Percentiles rank a stretch among this genome's conserved stretches.
These are phyloP conservation scores for Leccinum fibrillosum DNA, from an alignment of 768 basidiomycete genomes.

Conservation along the genomic window DNA sequence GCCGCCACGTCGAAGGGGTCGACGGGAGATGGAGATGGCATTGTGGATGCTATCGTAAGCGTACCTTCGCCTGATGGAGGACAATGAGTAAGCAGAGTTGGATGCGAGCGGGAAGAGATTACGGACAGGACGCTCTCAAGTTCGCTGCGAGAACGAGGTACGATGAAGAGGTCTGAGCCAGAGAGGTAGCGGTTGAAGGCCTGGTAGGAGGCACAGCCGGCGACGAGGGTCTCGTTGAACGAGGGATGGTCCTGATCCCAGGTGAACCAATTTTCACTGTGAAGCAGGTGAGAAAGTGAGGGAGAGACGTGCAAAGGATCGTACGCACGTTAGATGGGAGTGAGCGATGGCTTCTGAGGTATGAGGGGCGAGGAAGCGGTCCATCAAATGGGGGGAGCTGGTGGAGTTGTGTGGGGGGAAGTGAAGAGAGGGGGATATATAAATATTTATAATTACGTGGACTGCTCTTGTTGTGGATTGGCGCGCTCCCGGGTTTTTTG, in stretches of 20 bases:
- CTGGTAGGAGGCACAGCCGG: slow-evolving; percentile 77
- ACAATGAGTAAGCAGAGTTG: slow-evolving; percentile 4
- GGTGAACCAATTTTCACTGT: slow-evolving; percentile 61
- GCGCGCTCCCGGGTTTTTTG: slow-evolving; percentile 4
- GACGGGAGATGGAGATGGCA: slow-evolving; percentile 66
- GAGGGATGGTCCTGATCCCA: slow-evolving; percentile 73
- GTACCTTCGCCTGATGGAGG: slow-evolving; percentile 57
- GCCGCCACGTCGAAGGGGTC: slow-evolving; percentile 54
- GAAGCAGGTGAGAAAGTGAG: slow-evolving; percentile 15
- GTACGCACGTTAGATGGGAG: slow-evolving; percentile 58
- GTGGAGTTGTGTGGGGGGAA: not conserved
- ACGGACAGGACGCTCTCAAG: slow-evolving; percentile 72
- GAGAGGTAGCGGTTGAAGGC: slow-evolving; percentile 72
- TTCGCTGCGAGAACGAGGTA: slow-evolving; percentile 61
- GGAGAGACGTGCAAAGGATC: not conserved
- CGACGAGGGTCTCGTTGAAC: slow-evolving; percentile 70
- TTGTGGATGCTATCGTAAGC: slow-evolving; percentile 82
- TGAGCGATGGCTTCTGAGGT: slow-evolving; percentile 74
- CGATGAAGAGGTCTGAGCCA: slow-evolving; percentile 67
- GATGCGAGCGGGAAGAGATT: not conserved
- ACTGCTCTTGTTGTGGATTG: not conserved
- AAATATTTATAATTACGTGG: slow-evolving; percentile 7
- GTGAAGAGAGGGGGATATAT: not conserved
- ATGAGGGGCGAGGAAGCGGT: slow-evolving; percentile 69
- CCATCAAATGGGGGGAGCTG: slow-evolving; percentile 41